Percentiles rank a stretch among this genome's conserved stretches.
Evolutionary conservation across 805 yeast species (phyloP).

Genomic region (Hanseniaspora meyeri): DNA sequence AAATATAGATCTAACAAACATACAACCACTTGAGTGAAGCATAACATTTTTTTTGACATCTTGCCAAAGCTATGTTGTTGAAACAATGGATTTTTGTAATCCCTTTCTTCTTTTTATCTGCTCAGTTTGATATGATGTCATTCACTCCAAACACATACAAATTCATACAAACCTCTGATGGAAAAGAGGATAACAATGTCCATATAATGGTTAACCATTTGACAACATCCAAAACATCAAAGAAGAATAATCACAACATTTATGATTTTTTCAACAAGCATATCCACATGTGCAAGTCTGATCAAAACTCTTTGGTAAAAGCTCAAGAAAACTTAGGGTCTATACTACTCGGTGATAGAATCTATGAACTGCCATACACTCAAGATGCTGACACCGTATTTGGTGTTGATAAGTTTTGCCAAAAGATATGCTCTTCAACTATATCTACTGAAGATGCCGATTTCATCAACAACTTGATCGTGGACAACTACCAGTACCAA

Average conservation of each 20-base stretch:
- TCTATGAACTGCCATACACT: conserved; percentile 81
- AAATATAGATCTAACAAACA: too few species aligned
- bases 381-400: conserved; percentile 50
- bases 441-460: conserved; percentile 57
- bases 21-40: too few species aligned
- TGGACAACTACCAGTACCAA: conserved; percentile 74
- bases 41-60: background rate
- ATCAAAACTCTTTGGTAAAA: conserved; percentile 28
- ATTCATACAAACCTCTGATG: background rate
- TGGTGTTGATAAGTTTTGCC: conserved; percentile 50
- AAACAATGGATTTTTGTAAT: background rate
- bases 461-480: conserved; percentile 66
- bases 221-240: conserved; percentile 39
- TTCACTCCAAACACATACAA: conserved; percentile 87
- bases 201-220: conserved; percentile 80
- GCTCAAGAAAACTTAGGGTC: conserved; percentile 89
- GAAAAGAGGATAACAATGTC: conserved; percentile 46
- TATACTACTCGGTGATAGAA: conserved; percentile 87
- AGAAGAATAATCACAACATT: conserved; percentile 45
- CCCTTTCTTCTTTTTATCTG: background rate
- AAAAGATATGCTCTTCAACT: conserved; percentile 43
- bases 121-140: conserved; percentile 74
- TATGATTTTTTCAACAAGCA: conserved; percentile 70
- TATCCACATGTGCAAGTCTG: conserved; percentile 75
- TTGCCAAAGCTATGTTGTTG: background rate